Evolutionary conservation across 2,329 filamentous ascomycete genomes (phyloP).

Genomic region (Metarhizium anisopliae): DNA sequence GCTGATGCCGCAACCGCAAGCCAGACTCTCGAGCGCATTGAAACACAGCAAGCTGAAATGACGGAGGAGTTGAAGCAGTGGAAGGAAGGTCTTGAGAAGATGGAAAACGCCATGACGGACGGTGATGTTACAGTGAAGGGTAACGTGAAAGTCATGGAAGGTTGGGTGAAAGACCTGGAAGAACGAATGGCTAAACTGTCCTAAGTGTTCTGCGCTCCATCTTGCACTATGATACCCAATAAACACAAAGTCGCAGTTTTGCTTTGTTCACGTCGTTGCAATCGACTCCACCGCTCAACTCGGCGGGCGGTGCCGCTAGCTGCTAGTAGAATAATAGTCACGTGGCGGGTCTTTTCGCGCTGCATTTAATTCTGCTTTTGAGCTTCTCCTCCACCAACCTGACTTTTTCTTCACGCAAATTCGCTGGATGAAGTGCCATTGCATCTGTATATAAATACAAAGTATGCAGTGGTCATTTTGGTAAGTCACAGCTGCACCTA

Average conservation of each 20-base stretch:
- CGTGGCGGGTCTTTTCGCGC: constrained; percentile 2
- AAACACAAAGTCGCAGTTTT: background rate
- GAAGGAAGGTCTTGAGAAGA: constrained; percentile 69
- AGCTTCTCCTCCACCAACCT: background rate
- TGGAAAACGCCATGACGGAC: constrained; percentile 66
- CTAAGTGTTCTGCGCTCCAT: constrained; percentile 11
- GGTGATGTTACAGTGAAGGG: constrained; percentile 61
- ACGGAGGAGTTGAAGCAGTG: constrained; percentile 76
- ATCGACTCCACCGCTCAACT: background rate
- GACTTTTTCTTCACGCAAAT: background rate
- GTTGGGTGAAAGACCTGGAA: constrained; percentile 84
- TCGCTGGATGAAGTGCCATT: background rate
- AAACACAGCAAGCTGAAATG: constrained; percentile 74
- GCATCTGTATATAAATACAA: background rate
- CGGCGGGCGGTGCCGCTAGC: background rate
- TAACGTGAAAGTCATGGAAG: constrained; percentile 79
- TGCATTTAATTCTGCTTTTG: background rate
- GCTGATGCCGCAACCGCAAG: constrained; percentile 76
- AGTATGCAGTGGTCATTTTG: background rate
- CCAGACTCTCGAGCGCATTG: constrained; percentile 67
- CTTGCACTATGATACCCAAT: constrained; percentile 9
- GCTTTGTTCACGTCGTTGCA: background rate
- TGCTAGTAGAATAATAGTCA: background rate
- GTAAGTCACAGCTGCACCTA: constrained; percentile 7
- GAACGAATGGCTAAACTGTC: constrained; percentile 57